Evolutionary conservation across 495 filamentous ascomycete species (phyloP).

Genomic region (Pseudevernia furfuracea): DNA sequence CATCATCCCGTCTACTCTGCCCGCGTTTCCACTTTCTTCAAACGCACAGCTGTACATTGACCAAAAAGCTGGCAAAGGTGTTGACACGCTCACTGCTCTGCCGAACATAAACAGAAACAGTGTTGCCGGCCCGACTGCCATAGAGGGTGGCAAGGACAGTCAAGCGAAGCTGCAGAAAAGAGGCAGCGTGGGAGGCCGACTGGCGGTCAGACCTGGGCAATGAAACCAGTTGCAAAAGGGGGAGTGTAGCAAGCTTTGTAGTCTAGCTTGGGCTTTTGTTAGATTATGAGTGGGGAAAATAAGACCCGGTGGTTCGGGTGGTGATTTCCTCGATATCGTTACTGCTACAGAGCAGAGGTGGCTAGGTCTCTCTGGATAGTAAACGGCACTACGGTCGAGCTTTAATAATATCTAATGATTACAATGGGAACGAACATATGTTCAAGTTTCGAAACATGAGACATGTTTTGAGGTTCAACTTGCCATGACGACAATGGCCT

Average conservation of each 20-base stretch:
- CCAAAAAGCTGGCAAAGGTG: constrained; percentile 55
- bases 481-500: not conserved
- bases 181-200: constrained; percentile 43
- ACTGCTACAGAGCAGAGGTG: not conserved
- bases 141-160: constrained; percentile 32
- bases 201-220: constrained; percentile 30
- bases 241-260: not conserved
- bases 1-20: constrained; percentile 65
- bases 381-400: not conserved
- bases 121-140: constrained; percentile 1
- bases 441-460: not conserved
- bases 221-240: not conserved
- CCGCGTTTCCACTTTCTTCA: constrained; percentile 67
- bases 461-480: not conserved
- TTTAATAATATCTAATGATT: not conserved
- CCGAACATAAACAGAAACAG: constrained; percentile 35
- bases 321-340: not conserved
- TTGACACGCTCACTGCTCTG: constrained; percentile 40
- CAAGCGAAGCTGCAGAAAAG: constrained; percentile 44
- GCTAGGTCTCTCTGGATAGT: constrained; percentile 11
- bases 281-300: not conserved
- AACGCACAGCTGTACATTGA: constrained; percentile 78
- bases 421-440: not conserved
- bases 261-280: constrained; percentile 5
- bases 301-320: not conserved